A percentile compares a stretch with the other conserved stretches of the same genome.
phyloP scores from a whole-genome alignment of 225 moss, liverwort and hornwort genomes.

The Rhytidiadelphus loreus region DNA sequence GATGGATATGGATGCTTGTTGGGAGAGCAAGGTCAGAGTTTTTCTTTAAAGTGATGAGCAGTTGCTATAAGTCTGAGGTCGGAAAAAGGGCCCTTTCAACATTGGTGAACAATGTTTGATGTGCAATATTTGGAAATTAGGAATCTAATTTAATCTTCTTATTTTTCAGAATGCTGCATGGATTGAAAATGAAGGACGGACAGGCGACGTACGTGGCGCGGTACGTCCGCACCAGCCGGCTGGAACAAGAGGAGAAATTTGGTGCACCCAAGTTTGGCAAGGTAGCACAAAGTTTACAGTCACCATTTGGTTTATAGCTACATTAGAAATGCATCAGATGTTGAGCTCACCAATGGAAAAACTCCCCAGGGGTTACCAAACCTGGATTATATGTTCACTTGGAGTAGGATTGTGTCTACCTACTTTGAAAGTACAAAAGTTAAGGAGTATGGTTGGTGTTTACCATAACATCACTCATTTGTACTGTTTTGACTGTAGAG shows the following conservation, averaged over 20 bases:
- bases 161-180: not conserved
- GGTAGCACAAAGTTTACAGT: not conserved
- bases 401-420: not conserved
- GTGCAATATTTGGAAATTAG: not conserved
- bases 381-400: not conserved
- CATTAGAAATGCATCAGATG: not conserved
- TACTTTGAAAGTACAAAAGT: not conserved
- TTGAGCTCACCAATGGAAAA: not conserved
- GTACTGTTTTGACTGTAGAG: not conserved
- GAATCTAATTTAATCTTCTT: not conserved
- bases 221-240: not conserved
- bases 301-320: not conserved
- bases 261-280: not conserved
- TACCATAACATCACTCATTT: not conserved
- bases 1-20: not conserved
- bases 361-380: not conserved
- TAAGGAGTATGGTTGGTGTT: not conserved
- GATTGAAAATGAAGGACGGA: not conserved
- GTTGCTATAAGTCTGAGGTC: not conserved
- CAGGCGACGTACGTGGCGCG: not conserved
- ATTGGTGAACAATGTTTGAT: not conserved
- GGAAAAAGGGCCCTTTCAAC: not conserved
- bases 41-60: not conserved
- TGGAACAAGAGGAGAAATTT: not conserved
- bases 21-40: not conserved